phyloP scores from a whole-genome alignment of 208 protist genomes.

The Wallacemonas sp. region DNA sequence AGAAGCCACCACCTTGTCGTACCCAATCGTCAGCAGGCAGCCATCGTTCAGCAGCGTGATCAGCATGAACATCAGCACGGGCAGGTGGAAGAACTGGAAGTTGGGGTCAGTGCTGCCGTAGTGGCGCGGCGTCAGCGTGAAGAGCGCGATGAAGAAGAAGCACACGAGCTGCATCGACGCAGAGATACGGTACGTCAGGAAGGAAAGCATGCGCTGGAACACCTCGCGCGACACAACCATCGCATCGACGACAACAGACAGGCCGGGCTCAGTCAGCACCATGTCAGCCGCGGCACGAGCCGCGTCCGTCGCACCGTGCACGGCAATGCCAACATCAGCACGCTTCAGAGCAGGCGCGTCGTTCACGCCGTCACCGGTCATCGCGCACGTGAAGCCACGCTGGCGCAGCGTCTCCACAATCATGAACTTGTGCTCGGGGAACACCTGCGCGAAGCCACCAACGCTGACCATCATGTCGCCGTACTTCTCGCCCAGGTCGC shows the following conservation, averaged over 20 bases:
- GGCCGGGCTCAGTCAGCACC: conserved; percentile 91
- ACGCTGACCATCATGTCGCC: conserved; percentile 61
- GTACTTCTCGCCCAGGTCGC: conserved; percentile 66
- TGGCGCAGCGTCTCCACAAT: conserved; percentile 93
- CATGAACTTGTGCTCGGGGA: conserved; percentile 95
- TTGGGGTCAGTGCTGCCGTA: conserved; percentile 63
- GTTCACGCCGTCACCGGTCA: conserved; percentile 98
- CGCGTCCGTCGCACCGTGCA: conserved; percentile 93
- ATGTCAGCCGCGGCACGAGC: conserved; percentile 95
- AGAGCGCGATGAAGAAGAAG: conserved; percentile 86
- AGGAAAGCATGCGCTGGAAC: conserved; percentile 94
- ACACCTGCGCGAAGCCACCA: conserved; percentile 93
- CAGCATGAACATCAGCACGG: conserved; percentile 91
- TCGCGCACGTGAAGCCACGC: conserved; percentile 88
- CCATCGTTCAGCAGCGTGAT: conserved; percentile 89
- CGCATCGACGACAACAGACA: conserved; percentile 93
- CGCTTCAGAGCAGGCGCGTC: conserved; percentile 95
- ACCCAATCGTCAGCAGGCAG: conserved; percentile 75
- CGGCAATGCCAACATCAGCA: conserved; percentile 96
- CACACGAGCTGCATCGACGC: conserved; percentile 81
- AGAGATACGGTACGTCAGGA: conserved; percentile 79
- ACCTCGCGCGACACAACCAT: conserved; percentile 93
- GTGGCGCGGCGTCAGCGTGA: conserved; percentile 63
- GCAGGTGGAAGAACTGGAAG: conserved; percentile 84
- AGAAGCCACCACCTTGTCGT: conserved; percentile 60